Conservation (phyloP, 345 rosid species). For the Cardamine chenopodiifolia region DNA sequence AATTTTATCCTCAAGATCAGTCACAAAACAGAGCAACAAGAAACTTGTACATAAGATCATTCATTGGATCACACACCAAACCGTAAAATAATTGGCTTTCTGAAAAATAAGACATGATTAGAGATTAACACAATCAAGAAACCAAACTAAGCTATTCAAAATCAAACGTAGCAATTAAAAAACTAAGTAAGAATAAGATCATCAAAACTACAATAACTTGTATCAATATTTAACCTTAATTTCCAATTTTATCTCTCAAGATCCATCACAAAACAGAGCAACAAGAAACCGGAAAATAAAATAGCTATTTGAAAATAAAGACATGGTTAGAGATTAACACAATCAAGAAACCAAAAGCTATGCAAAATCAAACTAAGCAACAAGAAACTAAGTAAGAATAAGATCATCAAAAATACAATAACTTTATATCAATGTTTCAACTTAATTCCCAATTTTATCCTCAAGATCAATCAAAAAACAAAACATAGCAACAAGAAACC, state of each 20-base stretch:
- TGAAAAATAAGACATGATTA: neutral
- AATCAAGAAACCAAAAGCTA: too few species aligned
- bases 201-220: neutral
- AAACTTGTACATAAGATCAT: neutral
- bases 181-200: neutral
- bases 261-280: neutral
- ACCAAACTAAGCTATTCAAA: neutral
- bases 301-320: too few species aligned
- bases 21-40: conserved; percentile 15
- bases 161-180: neutral
- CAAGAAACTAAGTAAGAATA: too few species aligned
- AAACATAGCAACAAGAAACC: neutral
- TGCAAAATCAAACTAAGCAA: neutral
- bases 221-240: neutral
- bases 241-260: neutral
- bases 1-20: neutral
- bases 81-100: neutral
- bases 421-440: neutral
- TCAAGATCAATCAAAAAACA: neutral
- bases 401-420: neutral
- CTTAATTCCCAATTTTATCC: neutral
- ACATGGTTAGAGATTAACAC: too few species aligned
- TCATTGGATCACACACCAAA: neutral
- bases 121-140: neutral
- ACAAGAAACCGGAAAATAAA: too few species aligned